Evolutionary conservation across 306 rosid genomes (phyloP), one percentile per base, ranked within the genome.

Genomic region (Quercus rubra): DNA sequence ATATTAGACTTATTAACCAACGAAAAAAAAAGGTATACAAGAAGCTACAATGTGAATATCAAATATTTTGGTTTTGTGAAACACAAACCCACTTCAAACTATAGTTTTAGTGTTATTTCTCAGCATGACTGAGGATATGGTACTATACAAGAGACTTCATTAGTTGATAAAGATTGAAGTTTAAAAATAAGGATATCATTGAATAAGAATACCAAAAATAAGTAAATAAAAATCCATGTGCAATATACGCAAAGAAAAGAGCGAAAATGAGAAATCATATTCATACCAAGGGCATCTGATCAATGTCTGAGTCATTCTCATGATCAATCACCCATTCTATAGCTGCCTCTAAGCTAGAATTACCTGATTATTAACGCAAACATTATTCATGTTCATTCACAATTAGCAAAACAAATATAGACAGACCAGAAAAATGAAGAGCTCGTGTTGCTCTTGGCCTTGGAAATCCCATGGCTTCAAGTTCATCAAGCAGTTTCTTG

Each of bases 271-370:
- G n/a, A 73, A 78, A 81, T 41, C 54, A 62, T 77, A 85, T 87
- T 58, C 54, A 62, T 77, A 88, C 91, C 87, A 25, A 30, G 10
- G 89, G 86, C 72, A 78, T 79, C 77, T 86, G 78, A 79, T 83
- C 86, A 51, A 88, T 85, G 25, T 83, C 81, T 4, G 79, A 63
- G 62, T 86, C 91, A 30, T 83, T 84, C 70, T 79, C 89, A 30
- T 88, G 91, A 62, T 88, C 88, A 28, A 88, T 0, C 6, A 86
- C 80, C 91, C 91, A 88, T 56, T 83, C 67, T 73, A 88, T 67
- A 30, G 88, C 78, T 35, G 31, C 89, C 74, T 79, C 91, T 70
- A 75, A n/a, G 81, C 79, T 70, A 59, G 63, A 77, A 77, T 86
- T 86, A 7, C 85, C 89, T 88, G 81, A 58, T 78, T 27, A 59